Conservation (phyloP, 306 rosid genomes). For the Quercus cerris region DNA sequence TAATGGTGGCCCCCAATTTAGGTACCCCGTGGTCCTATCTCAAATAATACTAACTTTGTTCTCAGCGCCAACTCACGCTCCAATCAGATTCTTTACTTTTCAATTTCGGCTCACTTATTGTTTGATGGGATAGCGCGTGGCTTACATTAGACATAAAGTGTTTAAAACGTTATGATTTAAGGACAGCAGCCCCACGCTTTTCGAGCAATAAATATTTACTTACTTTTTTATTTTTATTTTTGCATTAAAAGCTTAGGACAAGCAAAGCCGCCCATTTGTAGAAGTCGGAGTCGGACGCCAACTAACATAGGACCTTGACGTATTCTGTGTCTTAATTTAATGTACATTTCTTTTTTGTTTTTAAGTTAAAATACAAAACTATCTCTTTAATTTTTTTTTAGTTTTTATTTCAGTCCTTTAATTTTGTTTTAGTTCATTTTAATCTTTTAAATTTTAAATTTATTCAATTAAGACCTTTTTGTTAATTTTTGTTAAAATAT, state of each 20-base stretch:
- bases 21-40: background rate
- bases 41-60: background rate
- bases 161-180: background rate
- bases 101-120: background rate
- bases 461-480: too few relatives aligned
- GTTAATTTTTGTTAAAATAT: too few relatives aligned
- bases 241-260: constrained; percentile 18
- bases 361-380: too few relatives aligned
- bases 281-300: constrained; percentile 1
- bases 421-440: too few relatives aligned
- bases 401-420: too few relatives aligned
- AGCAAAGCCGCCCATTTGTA: constrained; percentile 33
- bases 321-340: background rate
- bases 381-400: too few relatives aligned
- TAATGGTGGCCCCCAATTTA: background rate
- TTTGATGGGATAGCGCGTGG: background rate
- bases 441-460: too few relatives aligned
- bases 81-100: background rate
- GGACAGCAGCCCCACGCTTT: background rate
- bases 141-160: background rate
- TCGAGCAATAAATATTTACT: background rate
- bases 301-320: background rate
- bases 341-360: background rate
- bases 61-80: background rate
- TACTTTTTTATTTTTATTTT: background rate